These are phyloP conservation scores for Chaetoscypha palmicola DNA, from an alignment of 2,329 filamentous ascomycete genomes.

Conservation along the genomic window DNA sequence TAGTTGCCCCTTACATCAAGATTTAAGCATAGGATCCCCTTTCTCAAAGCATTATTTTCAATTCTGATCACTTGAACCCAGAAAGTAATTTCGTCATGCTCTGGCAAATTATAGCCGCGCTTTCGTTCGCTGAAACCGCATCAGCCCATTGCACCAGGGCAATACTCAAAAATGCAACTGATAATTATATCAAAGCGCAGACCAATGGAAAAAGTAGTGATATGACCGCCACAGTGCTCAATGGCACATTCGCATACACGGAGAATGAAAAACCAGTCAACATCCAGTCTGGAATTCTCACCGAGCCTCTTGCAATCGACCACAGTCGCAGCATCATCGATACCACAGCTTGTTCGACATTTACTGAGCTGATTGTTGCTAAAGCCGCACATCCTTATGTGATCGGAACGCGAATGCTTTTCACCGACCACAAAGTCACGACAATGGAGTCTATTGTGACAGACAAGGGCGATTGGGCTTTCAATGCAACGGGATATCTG, in stretches of 20 bases:
- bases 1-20: no score
- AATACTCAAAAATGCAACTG: slow-evolving; percentile 11
- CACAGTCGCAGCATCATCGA: slow-evolving; percentile 12
- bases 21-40: no score
- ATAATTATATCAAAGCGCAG: slow-evolving; percentile 11
- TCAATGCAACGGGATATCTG: slow-evolving; percentile 13
- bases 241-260: slow-evolving; percentile 5
- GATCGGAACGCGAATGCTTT: slow-evolving; percentile 15
- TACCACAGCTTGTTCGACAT: slow-evolving; percentile 7
- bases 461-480: slow-evolving; percentile 14
- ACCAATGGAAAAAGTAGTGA: background rate
- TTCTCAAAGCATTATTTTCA: no score
- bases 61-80: no score
- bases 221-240: background rate
- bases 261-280: slow-evolving; percentile 8
- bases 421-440: slow-evolving; percentile 6
- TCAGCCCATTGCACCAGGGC: slow-evolving; percentile 8
- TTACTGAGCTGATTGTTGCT: slow-evolving; percentile 13
- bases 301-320: slow-evolving; percentile 11
- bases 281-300: slow-evolving; percentile 6
- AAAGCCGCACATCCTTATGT: slow-evolving; percentile 11
- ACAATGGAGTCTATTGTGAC: slow-evolving; percentile 12
- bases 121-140: slow-evolving; percentile 1
- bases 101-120: no score
- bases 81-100: no score